Evolutionary conservation across 2,329 filamentous ascomycete species (phyloP).

Genomic region (Cladorrhinum sp.): DNA sequence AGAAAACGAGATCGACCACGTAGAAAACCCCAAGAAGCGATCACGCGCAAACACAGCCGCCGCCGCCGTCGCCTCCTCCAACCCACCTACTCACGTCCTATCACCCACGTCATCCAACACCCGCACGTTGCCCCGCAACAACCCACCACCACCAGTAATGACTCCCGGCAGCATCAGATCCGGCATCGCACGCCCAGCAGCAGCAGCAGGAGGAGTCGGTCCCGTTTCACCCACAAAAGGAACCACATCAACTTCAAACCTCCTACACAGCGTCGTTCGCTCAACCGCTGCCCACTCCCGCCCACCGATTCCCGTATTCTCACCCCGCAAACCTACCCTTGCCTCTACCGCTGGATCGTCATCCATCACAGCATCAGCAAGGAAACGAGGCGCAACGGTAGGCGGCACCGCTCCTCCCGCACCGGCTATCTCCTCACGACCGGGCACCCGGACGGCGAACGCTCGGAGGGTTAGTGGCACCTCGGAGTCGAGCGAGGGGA

Average conservation of each 20-base stretch:
- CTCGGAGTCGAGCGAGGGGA: conserved; percentile 63
- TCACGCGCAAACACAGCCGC: conserved; percentile 45
- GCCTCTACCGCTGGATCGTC: conserved; percentile 44
- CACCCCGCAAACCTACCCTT: conserved; percentile 41
- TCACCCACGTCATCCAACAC: conserved; percentile 83
- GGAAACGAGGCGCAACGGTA: conserved; percentile 35
- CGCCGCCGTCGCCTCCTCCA: conserved; percentile 41
- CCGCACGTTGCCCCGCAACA: conserved; percentile 57
- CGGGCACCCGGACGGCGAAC: conserved; percentile 43
- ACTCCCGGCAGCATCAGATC: conserved; percentile 42
- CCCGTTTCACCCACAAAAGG: conserved; percentile 60
- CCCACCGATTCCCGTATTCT: not conserved
- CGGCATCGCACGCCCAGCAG: conserved; percentile 54
- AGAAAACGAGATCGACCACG: conserved; percentile 63
- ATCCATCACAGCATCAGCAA: conserved; percentile 37
- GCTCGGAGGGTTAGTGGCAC: conserved; percentile 53
- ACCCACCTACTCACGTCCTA: conserved; percentile 60
- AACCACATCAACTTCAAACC: conserved; percentile 39
- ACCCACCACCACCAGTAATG: conserved; percentile 18
- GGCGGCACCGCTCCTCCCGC: conserved; percentile 35
- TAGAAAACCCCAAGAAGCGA: conserved; percentile 69
- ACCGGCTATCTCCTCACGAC: conserved; percentile 36
- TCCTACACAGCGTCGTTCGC: conserved; percentile 34
- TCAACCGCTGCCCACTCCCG: not conserved
- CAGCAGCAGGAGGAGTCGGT: too few relatives aligned